Conservation (phyloP, 2,329 filamentous ascomycete species). For the Xylariaceae sp. region DNA sequence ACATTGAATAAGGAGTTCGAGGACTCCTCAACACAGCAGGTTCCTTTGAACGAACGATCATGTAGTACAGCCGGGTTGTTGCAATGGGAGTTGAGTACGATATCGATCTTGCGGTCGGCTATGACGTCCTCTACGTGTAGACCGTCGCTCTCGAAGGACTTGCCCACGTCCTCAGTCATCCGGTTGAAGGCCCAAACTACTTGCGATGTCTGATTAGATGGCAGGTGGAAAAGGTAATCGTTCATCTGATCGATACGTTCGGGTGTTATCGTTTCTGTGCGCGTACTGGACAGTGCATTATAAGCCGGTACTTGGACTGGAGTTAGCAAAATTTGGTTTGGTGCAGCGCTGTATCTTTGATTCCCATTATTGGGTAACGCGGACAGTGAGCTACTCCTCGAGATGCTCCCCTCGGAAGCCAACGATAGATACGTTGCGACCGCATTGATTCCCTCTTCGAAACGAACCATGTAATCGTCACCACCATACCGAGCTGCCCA, state of each 20-base stretch:
- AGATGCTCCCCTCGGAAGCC: conserved; percentile 16
- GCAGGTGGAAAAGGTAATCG: conserved; percentile 41
- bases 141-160: conserved; percentile 42
- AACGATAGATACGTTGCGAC: conserved; percentile 37
- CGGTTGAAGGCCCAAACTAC: conserved; percentile 47
- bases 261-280: conserved; percentile 41
- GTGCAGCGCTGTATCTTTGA: conserved; percentile 9
- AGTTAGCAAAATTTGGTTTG: conserved; percentile 36
- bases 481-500: conserved; percentile 50
- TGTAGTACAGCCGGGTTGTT: conserved; percentile 40
- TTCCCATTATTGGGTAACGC: conserved; percentile 8
- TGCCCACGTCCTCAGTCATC: conserved; percentile 39
- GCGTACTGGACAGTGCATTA: conserved; percentile 37
- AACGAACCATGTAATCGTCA: conserved; percentile 40
- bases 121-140: conserved; percentile 44
- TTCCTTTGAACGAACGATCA: conserved; percentile 42
- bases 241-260: conserved; percentile 50
- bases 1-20: conserved; percentile 35
- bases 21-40: conserved; percentile 48
- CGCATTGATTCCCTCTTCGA: conserved; percentile 42
- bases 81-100: conserved; percentile 51
- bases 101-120: conserved; percentile 44
- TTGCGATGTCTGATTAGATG: conserved; percentile 37
- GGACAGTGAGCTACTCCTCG: conserved; percentile 20
- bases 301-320: conserved; percentile 44